A percentile compares a stretch with the other conserved stretches of the same genome.
These are phyloP conservation scores for Phytophthora hibernalis DNA, from an alignment of 352 stramenopile species.

Conservation along the genomic window DNA sequence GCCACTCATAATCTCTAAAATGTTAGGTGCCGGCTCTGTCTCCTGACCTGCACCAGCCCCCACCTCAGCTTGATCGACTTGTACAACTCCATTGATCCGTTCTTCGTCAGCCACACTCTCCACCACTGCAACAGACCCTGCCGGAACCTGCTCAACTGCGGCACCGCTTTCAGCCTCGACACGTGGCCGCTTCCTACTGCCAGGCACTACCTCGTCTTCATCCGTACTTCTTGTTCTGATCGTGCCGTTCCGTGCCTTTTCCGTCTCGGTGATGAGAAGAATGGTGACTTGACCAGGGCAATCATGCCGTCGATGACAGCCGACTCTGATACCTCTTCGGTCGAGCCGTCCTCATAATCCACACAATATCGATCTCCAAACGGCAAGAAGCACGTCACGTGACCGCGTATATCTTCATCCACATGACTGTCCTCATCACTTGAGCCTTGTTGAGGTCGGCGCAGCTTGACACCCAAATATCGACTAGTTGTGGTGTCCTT, in stretches of 20 bases:
- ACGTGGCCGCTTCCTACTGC: constrained; percentile 36
- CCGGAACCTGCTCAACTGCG: constrained; percentile 20
- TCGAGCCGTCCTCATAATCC: constrained; percentile 57
- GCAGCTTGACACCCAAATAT: constrained; percentile 59
- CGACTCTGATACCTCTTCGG: constrained; percentile 55
- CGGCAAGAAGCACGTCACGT: constrained; percentile 63
- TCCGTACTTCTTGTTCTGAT: constrained; percentile 21
- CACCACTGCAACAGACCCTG: constrained; percentile 22
- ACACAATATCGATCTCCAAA: constrained; percentile 69
- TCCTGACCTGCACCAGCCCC: constrained; percentile 12
- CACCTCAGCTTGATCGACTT: constrained; percentile 19
- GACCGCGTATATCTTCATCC: constrained; percentile 38
- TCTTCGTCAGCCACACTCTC: constrained; percentile 20
- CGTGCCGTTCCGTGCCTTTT: constrained; percentile 15
- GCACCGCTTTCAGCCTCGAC: constrained; percentile 4
- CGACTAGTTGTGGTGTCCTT: constrained; percentile 56
- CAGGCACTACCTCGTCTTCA: constrained; percentile 7
- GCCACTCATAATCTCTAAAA: constrained; percentile 39
- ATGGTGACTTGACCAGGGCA: constrained; percentile 43
- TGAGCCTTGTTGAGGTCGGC: constrained; percentile 17
- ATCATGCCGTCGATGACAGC: constrained; percentile 74
- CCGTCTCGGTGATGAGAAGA: constrained; percentile 31
- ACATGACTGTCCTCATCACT: constrained; percentile 2
- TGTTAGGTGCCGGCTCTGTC: constrained; percentile 31
- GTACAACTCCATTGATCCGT: constrained; percentile 18